These are phyloP conservation scores for Auriculariales sp. DNA, from an alignment of 768 basidiomycete genomes.

Conservation along the genomic window DNA sequence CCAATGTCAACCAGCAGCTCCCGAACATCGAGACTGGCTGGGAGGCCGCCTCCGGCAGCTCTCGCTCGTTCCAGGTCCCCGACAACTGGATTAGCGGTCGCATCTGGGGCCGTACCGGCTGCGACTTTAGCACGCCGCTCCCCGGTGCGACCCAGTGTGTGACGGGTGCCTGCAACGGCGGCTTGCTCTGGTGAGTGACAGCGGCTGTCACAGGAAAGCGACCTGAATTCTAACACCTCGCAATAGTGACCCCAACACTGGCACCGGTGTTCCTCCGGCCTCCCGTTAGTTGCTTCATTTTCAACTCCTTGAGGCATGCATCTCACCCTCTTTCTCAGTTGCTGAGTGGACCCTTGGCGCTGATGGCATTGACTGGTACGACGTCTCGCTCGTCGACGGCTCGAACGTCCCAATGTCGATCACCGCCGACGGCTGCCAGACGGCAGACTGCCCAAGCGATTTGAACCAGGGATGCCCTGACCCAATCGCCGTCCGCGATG, in stretches of 20 bases:
- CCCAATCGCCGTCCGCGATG: not conserved
- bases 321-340: no score
- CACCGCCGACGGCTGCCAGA: not conserved
- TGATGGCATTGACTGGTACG: not conserved
- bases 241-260: constrained; percentile 4
- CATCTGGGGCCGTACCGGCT: constrained; percentile 6
- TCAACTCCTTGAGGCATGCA: no score
- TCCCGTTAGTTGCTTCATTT: no score
- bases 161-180: constrained; percentile 8
- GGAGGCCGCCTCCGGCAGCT: constrained; percentile 2
- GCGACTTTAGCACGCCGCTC: constrained; percentile 5
- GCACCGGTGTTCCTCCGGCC: constrained; percentile 9
- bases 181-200: constrained; percentile 4
- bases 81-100: constrained; percentile 9
- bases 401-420: constrained; percentile 6
- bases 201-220: no score
- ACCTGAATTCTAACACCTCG: no score
- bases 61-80: constrained; percentile 3
- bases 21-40: constrained; percentile 6
- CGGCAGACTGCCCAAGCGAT: not conserved
- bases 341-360: constrained; percentile 8
- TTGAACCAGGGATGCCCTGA: not conserved
- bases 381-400: constrained; percentile 4
- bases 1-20: not conserved
- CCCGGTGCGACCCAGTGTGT: constrained; percentile 3